Conservation (phyloP, 2,329 filamentous ascomycete species). For the Cladobotryum mycophilum region DNA sequence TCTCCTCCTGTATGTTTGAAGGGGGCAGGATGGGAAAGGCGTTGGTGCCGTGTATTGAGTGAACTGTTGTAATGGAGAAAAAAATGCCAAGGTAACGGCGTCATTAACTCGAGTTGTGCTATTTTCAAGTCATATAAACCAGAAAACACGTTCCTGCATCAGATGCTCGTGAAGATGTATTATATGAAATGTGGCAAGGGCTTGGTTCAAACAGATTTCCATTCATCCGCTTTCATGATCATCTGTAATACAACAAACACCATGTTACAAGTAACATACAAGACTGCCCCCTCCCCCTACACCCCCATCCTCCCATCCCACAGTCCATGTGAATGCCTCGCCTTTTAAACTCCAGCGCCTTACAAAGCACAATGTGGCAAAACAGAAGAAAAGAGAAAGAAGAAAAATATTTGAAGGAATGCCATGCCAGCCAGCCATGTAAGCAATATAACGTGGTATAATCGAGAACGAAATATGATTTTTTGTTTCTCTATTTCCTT, state of each 20-base stretch:
- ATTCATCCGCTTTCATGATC: too few relatives aligned
- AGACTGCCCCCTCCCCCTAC: neutral
- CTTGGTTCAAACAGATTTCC: neutral
- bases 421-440: neutral
- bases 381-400: constrained; percentile 1
- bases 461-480: neutral
- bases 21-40: neutral
- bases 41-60: neutral
- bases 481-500: constrained; percentile 37
- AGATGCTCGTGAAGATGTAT: too few relatives aligned
- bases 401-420: neutral
- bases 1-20: neutral
- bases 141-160: too few relatives aligned
- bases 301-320: too few relatives aligned
- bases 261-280: too few relatives aligned
- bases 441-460: neutral
- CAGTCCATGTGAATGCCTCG: too few relatives aligned
- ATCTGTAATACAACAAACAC: too few relatives aligned
- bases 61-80: constrained; percentile 9
- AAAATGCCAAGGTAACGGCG: constrained; percentile 4
- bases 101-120: neutral
- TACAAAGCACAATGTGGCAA: neutral
- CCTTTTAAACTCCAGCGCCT: neutral
- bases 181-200: too few relatives aligned
- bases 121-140: too few relatives aligned